Evolutionary conservation across 768 basidiomycete genomes (phyloP).

Genomic region (Lactarius evosmus): DNA sequence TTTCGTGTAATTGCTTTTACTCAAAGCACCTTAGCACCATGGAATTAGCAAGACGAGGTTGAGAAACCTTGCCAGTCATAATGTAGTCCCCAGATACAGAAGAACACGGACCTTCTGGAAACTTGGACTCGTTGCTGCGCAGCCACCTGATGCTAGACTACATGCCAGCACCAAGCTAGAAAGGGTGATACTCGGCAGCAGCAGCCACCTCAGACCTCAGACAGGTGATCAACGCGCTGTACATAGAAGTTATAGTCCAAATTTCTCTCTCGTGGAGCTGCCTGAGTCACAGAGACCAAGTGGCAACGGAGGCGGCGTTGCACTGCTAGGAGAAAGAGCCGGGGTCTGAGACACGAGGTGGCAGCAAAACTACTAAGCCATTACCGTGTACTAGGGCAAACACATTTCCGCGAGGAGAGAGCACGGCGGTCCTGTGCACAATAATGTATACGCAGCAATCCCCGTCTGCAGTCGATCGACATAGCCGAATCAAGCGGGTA

Average conservation of each 20-base stretch:
- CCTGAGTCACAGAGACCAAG: not conserved
- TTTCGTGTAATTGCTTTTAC: not conserved
- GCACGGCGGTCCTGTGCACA: not conserved
- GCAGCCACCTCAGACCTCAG: not conserved
- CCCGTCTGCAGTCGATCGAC: not conserved
- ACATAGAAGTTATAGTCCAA: not conserved
- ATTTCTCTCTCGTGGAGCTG: not conserved
- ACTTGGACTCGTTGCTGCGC: not conserved
- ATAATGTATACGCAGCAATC: not conserved
- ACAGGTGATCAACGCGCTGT: not conserved
- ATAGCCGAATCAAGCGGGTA: not conserved
- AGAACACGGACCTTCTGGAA: not conserved
- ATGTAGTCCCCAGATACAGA: not conserved
- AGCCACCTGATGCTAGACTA: not conserved
- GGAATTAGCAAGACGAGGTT: not conserved
- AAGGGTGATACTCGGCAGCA: not conserved
- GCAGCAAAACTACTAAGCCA: conserved; percentile 8
- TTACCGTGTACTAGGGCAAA: too few relatives aligned
- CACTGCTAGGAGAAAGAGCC: not conserved
- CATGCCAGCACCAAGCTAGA: not conserved
- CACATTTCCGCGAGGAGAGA: conserved; percentile 9
- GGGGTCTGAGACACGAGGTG: not conserved
- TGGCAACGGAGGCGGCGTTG: not conserved
- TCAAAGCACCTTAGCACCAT: not conserved
- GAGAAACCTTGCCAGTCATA: not conserved